phyloP scores from a whole-genome alignment of 1,284 basidiomycete species.

The Singerocomus inundabilis region DNA sequence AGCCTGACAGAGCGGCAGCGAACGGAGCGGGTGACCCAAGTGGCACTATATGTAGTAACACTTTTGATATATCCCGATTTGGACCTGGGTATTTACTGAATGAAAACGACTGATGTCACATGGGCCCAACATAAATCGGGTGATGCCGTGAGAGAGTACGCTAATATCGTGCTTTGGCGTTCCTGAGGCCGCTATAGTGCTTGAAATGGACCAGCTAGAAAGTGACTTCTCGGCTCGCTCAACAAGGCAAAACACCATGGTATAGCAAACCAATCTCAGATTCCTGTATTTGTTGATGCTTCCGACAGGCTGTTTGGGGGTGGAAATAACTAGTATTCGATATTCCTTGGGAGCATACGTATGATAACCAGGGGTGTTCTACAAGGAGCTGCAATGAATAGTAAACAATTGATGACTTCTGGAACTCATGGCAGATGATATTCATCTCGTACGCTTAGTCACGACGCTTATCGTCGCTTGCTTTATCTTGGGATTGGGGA shows the following conservation, averaged over 20 bases:
- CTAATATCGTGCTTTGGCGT: too few relatives aligned
- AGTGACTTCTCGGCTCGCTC: slow-evolving; percentile 37
- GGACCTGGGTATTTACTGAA: too few relatives aligned
- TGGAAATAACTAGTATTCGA: slow-evolving; percentile 51
- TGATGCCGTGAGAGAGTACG: too few relatives aligned
- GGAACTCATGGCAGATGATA: neutral
- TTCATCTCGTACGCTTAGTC: slow-evolving; percentile 2
- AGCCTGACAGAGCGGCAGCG: too few relatives aligned
- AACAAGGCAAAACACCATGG: slow-evolving; percentile 51
- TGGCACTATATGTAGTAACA: too few relatives aligned
- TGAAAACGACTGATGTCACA: too few relatives aligned
- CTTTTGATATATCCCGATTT: too few relatives aligned
- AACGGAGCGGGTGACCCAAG: too few relatives aligned
- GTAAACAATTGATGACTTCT: neutral
- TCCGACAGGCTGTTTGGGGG: slow-evolving; percentile 53
- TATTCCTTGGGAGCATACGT: slow-evolving; percentile 9
- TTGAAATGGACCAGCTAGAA: neutral
- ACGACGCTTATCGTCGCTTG: slow-evolving; percentile 19
- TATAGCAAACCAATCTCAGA: slow-evolving; percentile 42
- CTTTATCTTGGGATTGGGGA: slow-evolving; percentile 14
- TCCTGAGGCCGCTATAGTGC: too few relatives aligned
- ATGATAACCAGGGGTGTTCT: slow-evolving; percentile 8
- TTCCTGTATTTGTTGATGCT: slow-evolving; percentile 46
- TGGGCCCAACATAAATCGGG: too few relatives aligned
- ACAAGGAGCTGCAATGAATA: slow-evolving; percentile 11